These are phyloP conservation scores for Durusdinium trenchii DNA, from an alignment of 73 alveolate genomes.

Conservation along the genomic window DNA sequence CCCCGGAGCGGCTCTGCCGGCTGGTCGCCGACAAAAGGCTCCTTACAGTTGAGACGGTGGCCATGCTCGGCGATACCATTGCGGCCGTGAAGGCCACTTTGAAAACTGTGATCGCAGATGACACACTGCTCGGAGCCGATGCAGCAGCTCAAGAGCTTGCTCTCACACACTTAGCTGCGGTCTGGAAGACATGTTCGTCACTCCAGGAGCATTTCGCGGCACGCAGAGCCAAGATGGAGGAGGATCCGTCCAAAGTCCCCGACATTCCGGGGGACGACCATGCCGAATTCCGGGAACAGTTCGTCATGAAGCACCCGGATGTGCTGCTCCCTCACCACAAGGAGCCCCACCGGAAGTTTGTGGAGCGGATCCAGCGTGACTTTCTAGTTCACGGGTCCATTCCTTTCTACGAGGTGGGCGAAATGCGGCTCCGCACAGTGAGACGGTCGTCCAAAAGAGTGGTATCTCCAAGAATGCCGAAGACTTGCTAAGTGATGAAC, in stretches of 20 bases:
- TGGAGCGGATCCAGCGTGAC: too few relatives aligned
- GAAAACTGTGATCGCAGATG: background rate
- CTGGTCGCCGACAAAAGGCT: background rate
- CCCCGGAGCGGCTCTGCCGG: background rate
- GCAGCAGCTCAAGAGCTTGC: background rate
- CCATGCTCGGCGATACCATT: constrained; percentile 17
- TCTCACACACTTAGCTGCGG: background rate
- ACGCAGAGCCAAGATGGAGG: too few relatives aligned
- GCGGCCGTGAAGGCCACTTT: background rate
- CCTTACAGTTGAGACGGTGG: background rate
- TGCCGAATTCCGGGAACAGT: too few relatives aligned
- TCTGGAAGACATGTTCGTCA: too few relatives aligned
- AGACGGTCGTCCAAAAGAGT: background rate
- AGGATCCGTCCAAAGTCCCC: too few relatives aligned
- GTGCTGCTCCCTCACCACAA: background rate
- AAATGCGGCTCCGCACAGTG: background rate
- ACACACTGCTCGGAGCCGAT: background rate
- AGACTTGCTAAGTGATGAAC: background rate
- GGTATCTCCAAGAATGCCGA: background rate
- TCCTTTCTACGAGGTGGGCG: constrained; percentile 29
- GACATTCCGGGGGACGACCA: too few relatives aligned
- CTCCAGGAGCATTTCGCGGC: too few relatives aligned
- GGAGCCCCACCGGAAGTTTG: too few relatives aligned
- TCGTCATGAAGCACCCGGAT: too few relatives aligned
- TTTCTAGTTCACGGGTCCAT: background rate